Conservation (phyloP, 2,329 filamentous ascomycete species). For the Aspergillus fructus region DNA sequence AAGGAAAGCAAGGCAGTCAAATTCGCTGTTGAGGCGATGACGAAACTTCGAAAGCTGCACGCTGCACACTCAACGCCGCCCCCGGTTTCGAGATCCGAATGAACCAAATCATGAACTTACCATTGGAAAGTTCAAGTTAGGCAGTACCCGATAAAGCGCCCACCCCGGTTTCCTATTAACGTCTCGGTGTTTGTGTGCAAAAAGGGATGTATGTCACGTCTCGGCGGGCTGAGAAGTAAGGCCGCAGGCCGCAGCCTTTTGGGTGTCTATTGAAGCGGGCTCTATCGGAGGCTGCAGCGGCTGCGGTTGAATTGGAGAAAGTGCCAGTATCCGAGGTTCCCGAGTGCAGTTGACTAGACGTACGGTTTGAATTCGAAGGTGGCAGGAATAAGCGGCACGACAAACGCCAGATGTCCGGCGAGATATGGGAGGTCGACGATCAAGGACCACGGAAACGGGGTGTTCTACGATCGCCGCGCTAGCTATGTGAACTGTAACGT, state of each 20-base stretch:
- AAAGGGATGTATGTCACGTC: not conserved
- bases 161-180: not conserved
- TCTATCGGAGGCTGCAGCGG: constrained; percentile 4
- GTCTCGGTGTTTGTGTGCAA: not conserved
- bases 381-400: not conserved
- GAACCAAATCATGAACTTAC: constrained; percentile 10
- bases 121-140: constrained; percentile 16
- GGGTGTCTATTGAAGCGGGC: not conserved
- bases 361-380: not conserved
- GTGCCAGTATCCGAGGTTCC: not conserved
- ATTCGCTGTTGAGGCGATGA: constrained; percentile 2
- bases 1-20: not conserved
- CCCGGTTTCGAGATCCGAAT: not conserved
- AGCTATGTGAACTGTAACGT: not conserved
- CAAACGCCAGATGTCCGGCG: not conserved
- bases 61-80: constrained; percentile 2
- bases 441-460: not conserved
- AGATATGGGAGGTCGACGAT: constrained; percentile 7
- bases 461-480: not conserved
- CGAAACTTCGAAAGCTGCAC: constrained; percentile 7
- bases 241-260: constrained; percentile 7
- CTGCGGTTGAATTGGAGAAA: constrained; percentile 2
- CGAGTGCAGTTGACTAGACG: not conserved
- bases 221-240: constrained; percentile 1
- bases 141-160: not conserved